Evolutionary conservation across 768 basidiomycete species (phyloP), one percentile per base, ranked within the genome.

Genomic region (Tephrocybe sp.): DNA sequence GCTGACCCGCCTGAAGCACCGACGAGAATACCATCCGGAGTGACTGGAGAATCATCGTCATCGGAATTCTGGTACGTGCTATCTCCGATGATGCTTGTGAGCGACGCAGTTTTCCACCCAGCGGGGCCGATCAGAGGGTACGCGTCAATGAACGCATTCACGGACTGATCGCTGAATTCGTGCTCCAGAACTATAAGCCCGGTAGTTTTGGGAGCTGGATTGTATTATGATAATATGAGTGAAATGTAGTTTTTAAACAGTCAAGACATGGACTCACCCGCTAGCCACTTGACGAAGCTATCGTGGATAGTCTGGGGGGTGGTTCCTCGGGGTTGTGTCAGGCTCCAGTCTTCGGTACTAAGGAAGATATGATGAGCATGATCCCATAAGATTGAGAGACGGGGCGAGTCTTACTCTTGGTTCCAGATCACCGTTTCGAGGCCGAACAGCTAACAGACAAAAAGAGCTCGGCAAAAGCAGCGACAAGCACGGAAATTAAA

Each of bases 401-500:
- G 33, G 28, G 6, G 45, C 8, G 42, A 41, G 12, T 56, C 77
- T 47, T 69, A 90, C 88, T 95, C 94, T 53, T 85, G 80, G 68
- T 96, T 94, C 95, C 95, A 98, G 58, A 91, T 69, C 48, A 95
- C 80, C n/a, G 90, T 88, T 18, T 77, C 76, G 56, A 98, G 67
- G 21, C 90, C 92, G 63, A 97, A 94, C 26, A 81, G 71, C 72
- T 75, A 21, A 94, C 26, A 81, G 71, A 71, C 75, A 21, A 15
- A 54, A 18, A 24, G 24, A 45, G 37, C 54, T 40, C 45, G 24
- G 38, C 17, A 21, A 15, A 14, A 32, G 4, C 38, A 25, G n/a
- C 4, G 5, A 30, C 18, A 30, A 42, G 12, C n/a, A n/a, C 32
- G 11, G 28, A 23, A 37, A 21, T 23, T 36, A 7, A 23, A 33